Percentiles rank a stretch among this genome's conserved stretches.
These are phyloP conservation scores for Suillus occidentalis DNA, from an alignment of 768 basidiomycete genomes.

Conservation along the genomic window DNA sequence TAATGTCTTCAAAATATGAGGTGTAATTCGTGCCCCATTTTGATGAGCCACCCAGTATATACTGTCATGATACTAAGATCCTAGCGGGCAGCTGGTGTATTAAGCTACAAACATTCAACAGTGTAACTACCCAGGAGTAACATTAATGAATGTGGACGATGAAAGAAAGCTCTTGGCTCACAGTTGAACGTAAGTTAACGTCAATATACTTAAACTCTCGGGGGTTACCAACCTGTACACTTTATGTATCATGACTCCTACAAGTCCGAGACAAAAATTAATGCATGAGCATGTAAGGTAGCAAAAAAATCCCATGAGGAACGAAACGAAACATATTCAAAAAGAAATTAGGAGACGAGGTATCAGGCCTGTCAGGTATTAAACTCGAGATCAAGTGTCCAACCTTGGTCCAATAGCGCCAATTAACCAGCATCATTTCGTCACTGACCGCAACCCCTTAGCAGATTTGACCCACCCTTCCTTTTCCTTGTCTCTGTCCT, in stretches of 20 bases:
- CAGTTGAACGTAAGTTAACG: too few relatives aligned
- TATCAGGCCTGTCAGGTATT: background rate
- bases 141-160: too few relatives aligned
- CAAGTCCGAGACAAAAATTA: constrained; percentile 1
- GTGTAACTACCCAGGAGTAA: too few relatives aligned
- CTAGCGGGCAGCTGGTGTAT: too few relatives aligned
- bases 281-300: background rate
- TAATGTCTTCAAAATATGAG: background rate
- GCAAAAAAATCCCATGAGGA: constrained; percentile 1
- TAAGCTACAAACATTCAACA: too few relatives aligned
- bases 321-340: background rate
- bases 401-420: background rate
- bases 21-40: background rate
- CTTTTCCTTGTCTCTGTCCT: background rate
- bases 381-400: background rate
- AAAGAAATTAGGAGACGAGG: background rate
- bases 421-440: background rate
- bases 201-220: background rate
- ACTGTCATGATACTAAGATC: too few relatives aligned
- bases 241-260: background rate
- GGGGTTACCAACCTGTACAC: background rate
- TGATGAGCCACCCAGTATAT: too few relatives aligned
- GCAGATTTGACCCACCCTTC: constrained; percentile 1
- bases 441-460: constrained; percentile 1
- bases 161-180: too few relatives aligned